Evolutionary conservation across 805 yeast species (phyloP).

Genomic region (Metschnikowia vanudenii): DNA sequence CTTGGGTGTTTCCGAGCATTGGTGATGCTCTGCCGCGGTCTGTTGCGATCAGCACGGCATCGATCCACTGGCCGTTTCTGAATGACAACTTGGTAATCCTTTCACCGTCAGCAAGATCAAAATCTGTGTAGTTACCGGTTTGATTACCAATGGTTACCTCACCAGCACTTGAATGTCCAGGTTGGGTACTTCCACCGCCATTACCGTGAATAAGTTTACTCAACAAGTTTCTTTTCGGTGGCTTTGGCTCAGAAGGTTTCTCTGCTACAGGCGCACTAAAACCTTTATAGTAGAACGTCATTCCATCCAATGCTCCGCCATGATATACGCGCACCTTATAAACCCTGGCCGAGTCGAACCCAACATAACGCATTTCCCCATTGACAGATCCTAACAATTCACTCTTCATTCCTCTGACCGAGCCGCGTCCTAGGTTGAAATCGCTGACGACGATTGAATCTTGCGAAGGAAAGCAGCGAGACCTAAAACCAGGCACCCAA

Average conservation of each 20-base stretch:
- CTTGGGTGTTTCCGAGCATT: conserved; percentile 66
- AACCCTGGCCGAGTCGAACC: conserved; percentile 39
- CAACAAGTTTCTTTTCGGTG: conserved; percentile 48
- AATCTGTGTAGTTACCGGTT: conserved; percentile 53
- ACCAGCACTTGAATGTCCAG: not conserved
- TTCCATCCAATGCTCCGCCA: conserved; percentile 82
- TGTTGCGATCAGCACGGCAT: conserved; percentile 76
- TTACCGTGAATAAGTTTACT: not conserved
- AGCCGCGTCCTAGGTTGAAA: conserved; percentile 44
- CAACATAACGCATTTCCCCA: conserved; percentile 18
- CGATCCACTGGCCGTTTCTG: conserved; percentile 86
- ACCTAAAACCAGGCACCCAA: conserved; percentile 49
- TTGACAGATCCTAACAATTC: conserved; percentile 29
- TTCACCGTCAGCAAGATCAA: conserved; percentile 58
- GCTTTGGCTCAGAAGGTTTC: conserved; percentile 32
- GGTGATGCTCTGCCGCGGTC: conserved; percentile 51
- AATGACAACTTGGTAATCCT: conserved; percentile 56
- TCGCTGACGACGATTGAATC: conserved; percentile 30
- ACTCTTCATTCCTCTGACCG: conserved; percentile 39
- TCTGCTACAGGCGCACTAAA: not conserved
- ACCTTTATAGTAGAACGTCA: conserved; percentile 46
- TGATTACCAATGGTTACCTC: conserved; percentile 49
- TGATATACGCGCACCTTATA: conserved; percentile 62
- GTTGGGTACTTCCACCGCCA: conserved; percentile 2
- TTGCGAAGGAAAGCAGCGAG: conserved; percentile 19